phyloP scores from a whole-genome alignment of 192 early-diverging fungal genomes.

The Backusella australiensis region DNA sequence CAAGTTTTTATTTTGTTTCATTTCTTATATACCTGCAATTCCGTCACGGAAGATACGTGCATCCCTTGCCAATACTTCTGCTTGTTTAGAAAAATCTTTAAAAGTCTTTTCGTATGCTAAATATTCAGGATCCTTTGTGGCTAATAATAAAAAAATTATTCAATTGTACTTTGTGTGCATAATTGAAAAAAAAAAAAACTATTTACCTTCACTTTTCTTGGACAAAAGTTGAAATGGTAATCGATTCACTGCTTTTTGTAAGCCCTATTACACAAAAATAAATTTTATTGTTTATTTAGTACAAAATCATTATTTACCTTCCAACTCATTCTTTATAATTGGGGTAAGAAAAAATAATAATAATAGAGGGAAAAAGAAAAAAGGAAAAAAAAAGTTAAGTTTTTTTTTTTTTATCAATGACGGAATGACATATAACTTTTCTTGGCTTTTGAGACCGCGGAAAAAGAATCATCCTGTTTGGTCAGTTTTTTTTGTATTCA shows the following conservation, averaged over 20 bases:
- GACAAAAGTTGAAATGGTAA: constrained; percentile 75
- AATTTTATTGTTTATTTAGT: background rate
- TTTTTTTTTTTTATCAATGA: background rate
- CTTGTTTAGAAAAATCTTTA: constrained; percentile 52
- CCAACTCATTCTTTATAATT: constrained; percentile 19
- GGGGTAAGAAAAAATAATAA: background rate
- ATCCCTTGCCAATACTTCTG: constrained; percentile 58
- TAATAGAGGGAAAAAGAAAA: background rate
- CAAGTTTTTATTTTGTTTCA: background rate
- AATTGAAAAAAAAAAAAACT: too few relatives aligned
- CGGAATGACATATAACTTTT: background rate
- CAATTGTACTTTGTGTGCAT: background rate
- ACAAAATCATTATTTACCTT: constrained; percentile 12
- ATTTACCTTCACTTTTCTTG: constrained; percentile 42
- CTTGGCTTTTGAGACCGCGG: constrained; percentile 4
- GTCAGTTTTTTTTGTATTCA: background rate
- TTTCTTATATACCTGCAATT: constrained; percentile 36
- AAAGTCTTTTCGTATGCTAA: constrained; percentile 60
- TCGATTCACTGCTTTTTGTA: constrained; percentile 72
- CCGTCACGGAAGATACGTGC: constrained; percentile 68
- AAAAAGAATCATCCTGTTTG: background rate
- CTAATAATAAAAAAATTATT: constrained; percentile 33
- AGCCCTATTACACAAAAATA: constrained; percentile 10
- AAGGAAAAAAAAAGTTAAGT: background rate
- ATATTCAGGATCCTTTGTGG: constrained; percentile 54